phyloP scores from a whole-genome alignment of 805 yeast genomes.

The Yarrowia divulgata region DNA sequence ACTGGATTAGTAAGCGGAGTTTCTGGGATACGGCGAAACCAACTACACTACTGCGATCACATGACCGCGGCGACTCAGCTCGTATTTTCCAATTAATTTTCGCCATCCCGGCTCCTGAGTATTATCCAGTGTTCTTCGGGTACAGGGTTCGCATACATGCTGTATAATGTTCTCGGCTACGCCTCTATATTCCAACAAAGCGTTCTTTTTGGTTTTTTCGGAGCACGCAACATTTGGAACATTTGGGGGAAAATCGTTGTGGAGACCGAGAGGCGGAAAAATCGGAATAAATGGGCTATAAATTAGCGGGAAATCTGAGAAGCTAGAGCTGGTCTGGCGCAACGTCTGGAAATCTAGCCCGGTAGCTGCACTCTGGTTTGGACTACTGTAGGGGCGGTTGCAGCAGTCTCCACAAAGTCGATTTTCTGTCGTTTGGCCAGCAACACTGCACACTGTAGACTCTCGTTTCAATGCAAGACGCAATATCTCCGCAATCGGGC shows the following conservation, averaged over 20 bases:
- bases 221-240: not conserved
- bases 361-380: too few species aligned
- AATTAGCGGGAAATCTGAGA: not conserved
- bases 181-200: not conserved
- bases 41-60: not conserved
- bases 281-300: not conserved
- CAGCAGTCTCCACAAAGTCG: not conserved
- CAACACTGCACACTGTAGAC: conserved; percentile 6
- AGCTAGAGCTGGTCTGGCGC: not conserved
- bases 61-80: not conserved
- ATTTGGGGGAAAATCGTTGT: too few species aligned
- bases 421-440: not conserved
- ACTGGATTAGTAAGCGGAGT: not conserved
- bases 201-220: conserved; percentile 29
- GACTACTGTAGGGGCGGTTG: too few species aligned
- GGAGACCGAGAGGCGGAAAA: not conserved
- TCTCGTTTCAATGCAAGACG: conserved; percentile 28
- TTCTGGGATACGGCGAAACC: not conserved
- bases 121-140: not conserved
- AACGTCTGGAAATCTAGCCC: not conserved
- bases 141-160: not conserved
- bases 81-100: not conserved
- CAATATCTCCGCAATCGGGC: conserved; percentile 29
- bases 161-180: not conserved
- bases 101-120: not conserved